Base-by-base conservation (phyloP, 306 rosid species). In the Luffa aegyptiaca region DNA sequence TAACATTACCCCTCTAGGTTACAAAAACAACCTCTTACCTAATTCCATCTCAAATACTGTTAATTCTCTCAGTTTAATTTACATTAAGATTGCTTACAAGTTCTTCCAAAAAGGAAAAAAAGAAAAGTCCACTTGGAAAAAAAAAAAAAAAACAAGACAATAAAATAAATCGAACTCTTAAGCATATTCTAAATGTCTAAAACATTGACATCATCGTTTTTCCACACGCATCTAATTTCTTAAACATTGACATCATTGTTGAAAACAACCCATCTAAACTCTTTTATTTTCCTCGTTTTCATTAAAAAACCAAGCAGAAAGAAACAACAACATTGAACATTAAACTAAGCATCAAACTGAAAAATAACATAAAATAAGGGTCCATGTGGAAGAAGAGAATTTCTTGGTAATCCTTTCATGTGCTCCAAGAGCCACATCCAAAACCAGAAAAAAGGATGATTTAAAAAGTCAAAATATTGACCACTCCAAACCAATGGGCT, bases 401-500 rank as follows among this genome's bases (percentile, higher is more conserved):
- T 61, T 64, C 58, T 20, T 6, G 17, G 73, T 70, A 78, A 21
- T 79, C 75, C 75, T 78, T 82, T 82, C 85, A 51, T 45, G 68
- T 35, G 41, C 65, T 71, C 82, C 75, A 78, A 82, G 74, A 78
- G 82, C 65, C 85, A 78, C 55, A 45, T 61, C 49, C 18, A 46
- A 39, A 41, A 39, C 53, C 14, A 20, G 9, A 11, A 49, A 58
- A 77, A 49, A 44, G 56, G 66, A 77, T 69, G 44, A 69, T 77
- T 48, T 57, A 82, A 58, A 66, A 36, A 69, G 75, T 69, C 75
- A 69, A 69, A 69, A 55, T 6, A 26, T 69, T 69, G 75, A 69
- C 75, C 53, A 69, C 17, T 11, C 10, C 36, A 69, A 69, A 11
- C 75, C 75, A 69, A 69, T 69, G 75, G 36, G 75, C 53, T 42